These are phyloP conservation scores for Ustilago lituana DNA, from an alignment of 1,284 basidiomycete genomes.

Conservation along the genomic window DNA sequence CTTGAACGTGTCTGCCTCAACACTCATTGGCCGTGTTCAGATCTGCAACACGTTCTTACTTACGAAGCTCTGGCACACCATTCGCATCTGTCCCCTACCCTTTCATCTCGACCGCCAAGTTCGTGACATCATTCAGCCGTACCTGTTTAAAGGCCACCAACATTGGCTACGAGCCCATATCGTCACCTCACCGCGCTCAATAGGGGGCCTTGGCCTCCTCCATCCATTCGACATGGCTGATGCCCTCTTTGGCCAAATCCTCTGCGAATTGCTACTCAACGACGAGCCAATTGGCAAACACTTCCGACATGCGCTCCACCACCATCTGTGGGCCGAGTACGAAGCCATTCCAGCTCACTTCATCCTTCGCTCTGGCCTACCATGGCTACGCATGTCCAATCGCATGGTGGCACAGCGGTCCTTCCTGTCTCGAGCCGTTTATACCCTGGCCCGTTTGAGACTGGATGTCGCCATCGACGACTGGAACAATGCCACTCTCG, in stretches of 20 bases:
- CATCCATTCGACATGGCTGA: slow-evolving; percentile 1
- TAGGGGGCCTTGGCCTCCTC: slow-evolving; percentile 6
- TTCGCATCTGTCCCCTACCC: slow-evolving; percentile 6
- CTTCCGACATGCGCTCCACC: no score
- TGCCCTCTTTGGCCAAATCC: slow-evolving; percentile 6
- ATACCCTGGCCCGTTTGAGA: slow-evolving; percentile 4
- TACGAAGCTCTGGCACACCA: slow-evolving; percentile 9
- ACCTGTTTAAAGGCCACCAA: no score
- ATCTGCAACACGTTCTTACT: slow-evolving; percentile 14
- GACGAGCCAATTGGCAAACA: background rate
- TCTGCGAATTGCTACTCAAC: background rate
- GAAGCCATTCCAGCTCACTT: slow-evolving; percentile 7
- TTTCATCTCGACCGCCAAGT: background rate
- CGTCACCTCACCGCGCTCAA: background rate
- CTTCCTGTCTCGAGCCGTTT: background rate
- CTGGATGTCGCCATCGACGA: no score
- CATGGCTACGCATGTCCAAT: slow-evolving; percentile 4
- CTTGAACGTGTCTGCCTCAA: background rate
- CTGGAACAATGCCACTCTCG: background rate
- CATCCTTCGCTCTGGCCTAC: background rate
- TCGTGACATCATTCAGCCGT: no score
- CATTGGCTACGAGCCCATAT: slow-evolving; percentile 3
- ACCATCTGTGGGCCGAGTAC: slow-evolving; percentile 4
- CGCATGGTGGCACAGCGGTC: slow-evolving; percentile 2
- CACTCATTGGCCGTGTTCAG: slow-evolving; percentile 1